Conservation (phyloP, 2,329 filamentous ascomycete species). For the Xylaria arbuscula region DNA sequence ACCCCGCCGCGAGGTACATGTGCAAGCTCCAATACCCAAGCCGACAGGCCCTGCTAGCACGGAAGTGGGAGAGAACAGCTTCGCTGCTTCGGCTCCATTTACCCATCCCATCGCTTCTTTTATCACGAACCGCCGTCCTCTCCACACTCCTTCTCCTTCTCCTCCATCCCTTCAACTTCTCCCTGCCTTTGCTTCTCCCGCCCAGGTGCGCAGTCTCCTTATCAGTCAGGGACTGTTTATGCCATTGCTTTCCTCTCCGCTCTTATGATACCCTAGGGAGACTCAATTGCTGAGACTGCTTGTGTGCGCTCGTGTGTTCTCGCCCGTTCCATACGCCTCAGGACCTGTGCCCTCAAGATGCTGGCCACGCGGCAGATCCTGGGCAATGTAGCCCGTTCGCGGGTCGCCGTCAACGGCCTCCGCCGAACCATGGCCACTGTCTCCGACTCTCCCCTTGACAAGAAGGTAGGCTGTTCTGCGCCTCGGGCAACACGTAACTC, state of each 20-base stretch:
- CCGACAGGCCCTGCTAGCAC: conserved; percentile 32
- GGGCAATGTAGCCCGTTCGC: conserved; percentile 70
- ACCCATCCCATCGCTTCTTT: conserved; percentile 45
- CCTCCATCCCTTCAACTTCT: conserved; percentile 30
- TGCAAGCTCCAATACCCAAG: conserved; percentile 23
- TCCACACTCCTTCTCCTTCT: conserved; percentile 52
- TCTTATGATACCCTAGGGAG: conserved; percentile 41
- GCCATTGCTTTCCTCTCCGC: conserved; percentile 46
- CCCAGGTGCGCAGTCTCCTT: conserved; percentile 28
- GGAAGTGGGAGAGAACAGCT: conserved; percentile 35
- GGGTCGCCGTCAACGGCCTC: conserved; percentile 67
- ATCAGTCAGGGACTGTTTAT: conserved; percentile 49
- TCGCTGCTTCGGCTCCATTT: conserved; percentile 41
- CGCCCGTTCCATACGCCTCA: conserved; percentile 36
- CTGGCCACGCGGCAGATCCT: conserved; percentile 77
- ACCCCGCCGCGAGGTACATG: conserved; percentile 16
- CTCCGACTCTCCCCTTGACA: conserved; percentile 85
- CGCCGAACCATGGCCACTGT: conserved; percentile 83
- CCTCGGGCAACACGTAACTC: conserved; percentile 8
- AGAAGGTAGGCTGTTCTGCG: conserved; percentile 72
- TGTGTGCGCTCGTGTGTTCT: conserved; percentile 6
- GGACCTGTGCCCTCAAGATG: conserved; percentile 63
- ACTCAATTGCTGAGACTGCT: conserved; percentile 51
- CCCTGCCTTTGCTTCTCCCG: conserved; percentile 29
- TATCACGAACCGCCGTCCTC: conserved; percentile 52